Percentiles rank a stretch among this genome's conserved stretches.
Evolutionary conservation across 176 grass and related monocot genomes (phyloP).

Genomic region (Coix lacrymajobi): DNA sequence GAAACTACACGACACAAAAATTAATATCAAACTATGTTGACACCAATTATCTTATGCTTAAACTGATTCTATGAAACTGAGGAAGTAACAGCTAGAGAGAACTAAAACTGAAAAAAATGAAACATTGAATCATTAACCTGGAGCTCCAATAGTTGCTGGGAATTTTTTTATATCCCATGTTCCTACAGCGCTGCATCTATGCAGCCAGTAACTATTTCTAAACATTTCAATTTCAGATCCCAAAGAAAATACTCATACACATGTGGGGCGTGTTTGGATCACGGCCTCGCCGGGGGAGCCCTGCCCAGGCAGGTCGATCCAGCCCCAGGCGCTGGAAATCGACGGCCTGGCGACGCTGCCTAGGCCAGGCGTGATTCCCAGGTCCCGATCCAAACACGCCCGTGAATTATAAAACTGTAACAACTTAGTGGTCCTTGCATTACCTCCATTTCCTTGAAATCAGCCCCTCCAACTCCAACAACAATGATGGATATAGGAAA

Average conservation of each 20-base stretch:
- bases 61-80: not conserved
- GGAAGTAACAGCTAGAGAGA: not conserved
- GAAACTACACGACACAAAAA: conserved; percentile 50
- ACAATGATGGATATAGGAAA: conserved; percentile 89
- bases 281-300: too few species aligned
- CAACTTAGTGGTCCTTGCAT: not conserved
- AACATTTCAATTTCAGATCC: conserved; percentile 4
- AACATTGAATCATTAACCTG: not conserved
- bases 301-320: too few species aligned
- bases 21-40: conserved; percentile 15
- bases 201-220: not conserved
- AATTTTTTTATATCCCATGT: not conserved
- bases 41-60: conserved; percentile 1
- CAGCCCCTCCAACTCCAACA: conserved; percentile 90
- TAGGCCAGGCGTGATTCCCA: too few species aligned
- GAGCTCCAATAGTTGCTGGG: not conserved
- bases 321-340: too few species aligned
- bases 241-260: conserved; percentile 13
- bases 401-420: not conserved
- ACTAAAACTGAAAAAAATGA: not conserved
- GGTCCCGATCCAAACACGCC: too few species aligned
- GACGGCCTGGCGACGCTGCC: too few species aligned
- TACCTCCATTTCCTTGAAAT: conserved; percentile 99
- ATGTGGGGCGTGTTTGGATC: too few species aligned
- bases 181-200: not conserved